A percentile compares a stretch with the other conserved stretches of the same genome.
These are phyloP conservation scores for Tylopilus intermedius DNA, from an alignment of 768 basidiomycete genomes.

Conservation along the genomic window DNA sequence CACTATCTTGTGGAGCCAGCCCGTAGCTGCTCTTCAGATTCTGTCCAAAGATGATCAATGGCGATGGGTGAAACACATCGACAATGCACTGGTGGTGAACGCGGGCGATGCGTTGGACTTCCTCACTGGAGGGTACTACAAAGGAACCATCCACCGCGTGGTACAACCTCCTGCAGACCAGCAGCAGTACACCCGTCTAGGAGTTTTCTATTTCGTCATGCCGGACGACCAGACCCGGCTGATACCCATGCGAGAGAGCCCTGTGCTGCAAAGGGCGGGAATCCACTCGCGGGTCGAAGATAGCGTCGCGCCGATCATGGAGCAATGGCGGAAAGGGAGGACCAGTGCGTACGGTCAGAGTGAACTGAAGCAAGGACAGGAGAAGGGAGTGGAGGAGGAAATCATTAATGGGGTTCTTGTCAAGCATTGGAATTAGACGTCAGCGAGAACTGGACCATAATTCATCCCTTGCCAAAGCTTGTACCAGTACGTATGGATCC, in stretches of 20 bases:
- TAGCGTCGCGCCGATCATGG: conserved; percentile 45
- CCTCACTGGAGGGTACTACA: conserved; percentile 57
- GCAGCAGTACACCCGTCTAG: conserved; percentile 43
- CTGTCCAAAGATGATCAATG: conserved; percentile 47
- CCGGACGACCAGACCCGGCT: conserved; percentile 48
- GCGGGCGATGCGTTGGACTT: conserved; percentile 57
- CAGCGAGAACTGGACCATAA: neutral
- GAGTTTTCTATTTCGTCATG: conserved; percentile 55
- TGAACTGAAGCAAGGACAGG: conserved; percentile 37
- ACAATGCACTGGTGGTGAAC: conserved; percentile 58
- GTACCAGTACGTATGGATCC: neutral
- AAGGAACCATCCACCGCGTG: conserved; percentile 57
- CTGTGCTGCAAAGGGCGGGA: conserved; percentile 44
- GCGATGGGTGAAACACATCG: conserved; percentile 56
- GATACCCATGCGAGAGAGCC: conserved; percentile 42
- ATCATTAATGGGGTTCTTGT: conserved; percentile 50
- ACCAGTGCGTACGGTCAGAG: conserved; percentile 49
- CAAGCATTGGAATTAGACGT: conserved; percentile 47
- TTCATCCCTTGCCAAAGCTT: neutral
- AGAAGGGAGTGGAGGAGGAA: conserved; percentile 50
- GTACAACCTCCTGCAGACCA: conserved; percentile 57
- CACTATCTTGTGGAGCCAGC: conserved; percentile 58
- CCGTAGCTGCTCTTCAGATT: conserved; percentile 55
- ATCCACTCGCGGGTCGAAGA: conserved; percentile 36
- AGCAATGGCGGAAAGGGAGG: conserved; percentile 47